Evolutionary conservation across 1,139 yeast genomes (phyloP), one percentile per base, ranked within the genome.

Genomic region (Debaryomyces sp.): DNA sequence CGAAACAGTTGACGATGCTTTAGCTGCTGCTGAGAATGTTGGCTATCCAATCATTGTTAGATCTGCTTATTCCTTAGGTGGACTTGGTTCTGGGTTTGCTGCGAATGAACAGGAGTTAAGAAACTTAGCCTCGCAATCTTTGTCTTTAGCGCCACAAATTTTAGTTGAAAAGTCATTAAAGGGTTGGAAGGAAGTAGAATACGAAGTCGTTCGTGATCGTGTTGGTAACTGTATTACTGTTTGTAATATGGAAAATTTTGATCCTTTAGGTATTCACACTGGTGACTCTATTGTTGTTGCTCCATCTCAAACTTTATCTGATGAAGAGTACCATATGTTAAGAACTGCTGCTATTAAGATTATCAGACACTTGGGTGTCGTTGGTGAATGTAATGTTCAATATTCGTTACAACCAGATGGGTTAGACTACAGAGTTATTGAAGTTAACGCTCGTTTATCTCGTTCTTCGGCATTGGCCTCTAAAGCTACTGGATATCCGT

Each of bases 201-300:
- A 94, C 71, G 99, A 94, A 75, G 99, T 94, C 58, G 99, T 94
- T 50, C 89, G 99, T 71, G 99, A 94, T 71, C 82, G 96, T 62
- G 92, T 87, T 53, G 97, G 87, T 58, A 94, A 94, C 80, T 94
- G 99, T 82, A 94, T 94, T 66, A 94, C 99, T 43, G 99, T 94
- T 45, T 94, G 99, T 80, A 94, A 94, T 73, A 94, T 94, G 99
- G 99, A 94, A 75, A 94, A 94, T 75, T 94, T 94, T 61, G 99
- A 94, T 71, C 99, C 99, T 41, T 82, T 94, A 62, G 99, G 99
- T 61, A 87, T 95, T 60, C 99, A 94, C 73, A 94, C 99, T 52
- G 99, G 99, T 77, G 99, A 94, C 70, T 94, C 99, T 41, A 94
- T 94, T 64, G 99, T 94, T 48, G 97, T 94, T 63, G 99, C 99